These are phyloP conservation scores for Spatholobus suberectus DNA, from an alignment of 306 rosid species.

Conservation along the genomic window DNA sequence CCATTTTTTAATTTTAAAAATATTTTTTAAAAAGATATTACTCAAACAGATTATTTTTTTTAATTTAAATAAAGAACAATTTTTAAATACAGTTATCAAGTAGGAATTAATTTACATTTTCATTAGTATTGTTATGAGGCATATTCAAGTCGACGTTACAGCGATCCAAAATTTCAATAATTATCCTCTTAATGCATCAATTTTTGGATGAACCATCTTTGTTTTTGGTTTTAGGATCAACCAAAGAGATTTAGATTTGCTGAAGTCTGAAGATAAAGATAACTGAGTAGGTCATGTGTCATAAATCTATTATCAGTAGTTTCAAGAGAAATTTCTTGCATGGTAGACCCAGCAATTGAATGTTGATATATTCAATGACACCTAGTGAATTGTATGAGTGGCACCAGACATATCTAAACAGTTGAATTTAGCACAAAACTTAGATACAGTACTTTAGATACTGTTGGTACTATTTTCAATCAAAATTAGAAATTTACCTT, in stretches of 20 bases:
- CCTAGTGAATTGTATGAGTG: not conserved
- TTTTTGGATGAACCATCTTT: not conserved
- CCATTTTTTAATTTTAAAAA: not conserved
- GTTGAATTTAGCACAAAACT: too few relatives aligned
- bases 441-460: too few relatives aligned
- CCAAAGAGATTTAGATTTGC: not conserved
- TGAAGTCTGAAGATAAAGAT: conserved; percentile 6
- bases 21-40: not conserved
- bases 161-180: not conserved
- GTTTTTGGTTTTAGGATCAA: not conserved
- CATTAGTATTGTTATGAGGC: not conserved
- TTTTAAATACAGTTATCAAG: not conserved
- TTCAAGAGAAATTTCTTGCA: not conserved
- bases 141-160: not conserved
- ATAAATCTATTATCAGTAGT: not conserved
- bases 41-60: not conserved
- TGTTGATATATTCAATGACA: not conserved
- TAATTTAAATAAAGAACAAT: not conserved
- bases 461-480: too few relatives aligned
- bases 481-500: too few relatives aligned
- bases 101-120: not conserved
- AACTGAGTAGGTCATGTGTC: not conserved
- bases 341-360: conserved; percentile 2
- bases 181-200: not conserved
- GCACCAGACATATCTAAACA: not conserved